Evolutionary conservation across 805 yeast genomes (phyloP).

Genomic region (Isabelozyma pseudorhagii): DNA sequence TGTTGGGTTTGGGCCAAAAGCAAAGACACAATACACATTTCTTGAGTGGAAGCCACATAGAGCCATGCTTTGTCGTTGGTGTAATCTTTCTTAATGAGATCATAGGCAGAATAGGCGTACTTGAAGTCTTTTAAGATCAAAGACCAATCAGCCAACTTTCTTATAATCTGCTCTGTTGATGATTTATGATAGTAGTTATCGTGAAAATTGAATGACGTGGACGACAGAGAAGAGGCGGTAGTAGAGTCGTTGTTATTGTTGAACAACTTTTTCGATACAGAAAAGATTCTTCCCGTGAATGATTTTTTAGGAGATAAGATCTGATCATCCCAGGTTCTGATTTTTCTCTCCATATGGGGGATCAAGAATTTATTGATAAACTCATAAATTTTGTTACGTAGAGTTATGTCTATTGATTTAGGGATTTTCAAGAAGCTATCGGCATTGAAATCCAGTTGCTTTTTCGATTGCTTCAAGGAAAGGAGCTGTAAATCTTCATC

Average conservation of each 20-base stretch:
- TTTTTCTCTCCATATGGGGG: slow-evolving; percentile 83
- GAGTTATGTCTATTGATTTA: slow-evolving; percentile 34
- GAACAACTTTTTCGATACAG: slow-evolving; percentile 60
- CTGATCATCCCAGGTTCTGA: slow-evolving; percentile 83
- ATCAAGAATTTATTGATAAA: slow-evolving; percentile 49
- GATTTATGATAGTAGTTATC: slow-evolving; percentile 60
- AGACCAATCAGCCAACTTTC: slow-evolving; percentile 90
- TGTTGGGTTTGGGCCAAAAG: slow-evolving; percentile 55
- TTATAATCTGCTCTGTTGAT: slow-evolving; percentile 66
- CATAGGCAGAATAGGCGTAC: slow-evolving; percentile 80
- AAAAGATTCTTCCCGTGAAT: slow-evolving; percentile 67
- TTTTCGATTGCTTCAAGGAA: slow-evolving; percentile 16
- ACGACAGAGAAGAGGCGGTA: slow-evolving; percentile 5
- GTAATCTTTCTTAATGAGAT: slow-evolving; percentile 74
- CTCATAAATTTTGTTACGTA: slow-evolving; percentile 43
- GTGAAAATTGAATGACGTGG: slow-evolving; percentile 40
- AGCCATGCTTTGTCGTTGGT: slow-evolving; percentile 76
- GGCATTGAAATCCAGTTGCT: slow-evolving; percentile 1
- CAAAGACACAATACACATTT: slow-evolving; percentile 75
- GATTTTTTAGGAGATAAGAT: slow-evolving; percentile 74
- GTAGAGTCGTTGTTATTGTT: slow-evolving; percentile 18
- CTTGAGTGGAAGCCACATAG: slow-evolving; percentile 80
- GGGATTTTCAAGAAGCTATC: slow-evolving; percentile 19
- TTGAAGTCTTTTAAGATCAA: slow-evolving; percentile 88
- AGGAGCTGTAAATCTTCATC: slow-evolving; percentile 48